phyloP scores from a whole-genome alignment of 176 grass and related monocot species.

The Oryza nivara region DNA sequence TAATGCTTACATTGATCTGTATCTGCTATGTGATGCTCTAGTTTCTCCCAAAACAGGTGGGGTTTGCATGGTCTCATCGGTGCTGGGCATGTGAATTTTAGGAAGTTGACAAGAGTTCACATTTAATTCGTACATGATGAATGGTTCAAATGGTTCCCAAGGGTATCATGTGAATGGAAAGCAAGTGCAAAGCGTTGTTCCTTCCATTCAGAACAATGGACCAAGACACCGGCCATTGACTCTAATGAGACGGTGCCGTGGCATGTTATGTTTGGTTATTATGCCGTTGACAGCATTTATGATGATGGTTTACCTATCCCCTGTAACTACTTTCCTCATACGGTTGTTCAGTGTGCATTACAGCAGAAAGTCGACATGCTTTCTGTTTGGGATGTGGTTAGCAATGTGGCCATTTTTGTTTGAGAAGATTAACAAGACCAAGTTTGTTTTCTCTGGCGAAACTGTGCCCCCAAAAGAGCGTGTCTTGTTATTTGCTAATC shows the following conservation, averaged over 20 bases:
- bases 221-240: conserved; percentile 58
- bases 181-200: conserved; percentile 19
- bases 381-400: conserved; percentile 85
- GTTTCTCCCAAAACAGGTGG: not conserved
- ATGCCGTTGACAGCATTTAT: conserved; percentile 75
- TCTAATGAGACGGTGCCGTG: conserved; percentile 57
- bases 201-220: conserved; percentile 46
- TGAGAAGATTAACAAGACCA: conserved; percentile 91
- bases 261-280: conserved; percentile 67
- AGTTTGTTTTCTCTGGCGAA: conserved; percentile 86
- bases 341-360: conserved; percentile 75
- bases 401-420: conserved; percentile 91
- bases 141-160: conserved; percentile 35
- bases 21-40: not conserved
- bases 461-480: conserved; percentile 56
- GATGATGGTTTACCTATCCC: conserved; percentile 77
- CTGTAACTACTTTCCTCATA: conserved; percentile 61
- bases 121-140: conserved; percentile 43
- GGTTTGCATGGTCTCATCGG: not conserved
- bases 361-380: conserved; percentile 82
- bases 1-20: not conserved
- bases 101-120: not conserved
- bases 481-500: conserved; percentile 87
- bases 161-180: conserved; percentile 54
- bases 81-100: not conserved